These are phyloP conservation scores for Flammula alnicola DNA, from an alignment of 1,284 basidiomycete species.

Conservation along the genomic window DNA sequence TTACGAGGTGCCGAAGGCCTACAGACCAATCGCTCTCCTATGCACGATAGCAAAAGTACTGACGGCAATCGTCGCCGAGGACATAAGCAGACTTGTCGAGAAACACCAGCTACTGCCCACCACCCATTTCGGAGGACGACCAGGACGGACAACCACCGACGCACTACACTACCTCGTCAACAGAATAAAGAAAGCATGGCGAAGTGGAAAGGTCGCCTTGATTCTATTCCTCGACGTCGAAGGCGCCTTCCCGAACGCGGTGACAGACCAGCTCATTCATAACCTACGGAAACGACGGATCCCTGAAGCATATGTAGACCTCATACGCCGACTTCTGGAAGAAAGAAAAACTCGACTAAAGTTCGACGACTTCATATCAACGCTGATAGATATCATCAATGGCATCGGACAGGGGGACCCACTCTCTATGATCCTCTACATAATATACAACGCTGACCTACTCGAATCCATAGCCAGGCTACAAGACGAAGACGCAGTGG, in stretches of 20 bases:
- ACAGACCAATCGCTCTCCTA: too few relatives aligned
- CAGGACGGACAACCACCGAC: slow-evolving; percentile 39
- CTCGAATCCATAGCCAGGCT: slow-evolving; percentile 1
- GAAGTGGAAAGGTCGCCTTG: slow-evolving; percentile 31
- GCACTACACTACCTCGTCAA: slow-evolving; percentile 34
- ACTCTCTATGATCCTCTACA: slow-evolving; percentile 30
- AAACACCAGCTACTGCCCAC: slow-evolving; percentile 24
- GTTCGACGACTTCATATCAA: slow-evolving; percentile 36
- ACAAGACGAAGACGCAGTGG: slow-evolving; percentile 15
- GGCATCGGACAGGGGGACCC: slow-evolving; percentile 37
- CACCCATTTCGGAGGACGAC: slow-evolving; percentile 41
- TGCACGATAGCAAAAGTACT: too few relatives aligned
- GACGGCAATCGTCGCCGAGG: too few relatives aligned
- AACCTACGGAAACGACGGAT: slow-evolving; percentile 34
- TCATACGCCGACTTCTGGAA: slow-evolving; percentile 23
- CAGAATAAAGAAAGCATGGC: slow-evolving; percentile 34
- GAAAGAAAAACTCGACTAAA: too few relatives aligned
- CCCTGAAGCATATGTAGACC: slow-evolving; percentile 27
- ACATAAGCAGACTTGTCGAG: too few relatives aligned
- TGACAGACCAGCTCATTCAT: slow-evolving; percentile 31
- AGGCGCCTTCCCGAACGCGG: slow-evolving; percentile 30
- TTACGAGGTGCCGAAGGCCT: too few relatives aligned
- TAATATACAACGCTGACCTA: slow-evolving; percentile 30
- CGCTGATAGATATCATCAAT: slow-evolving; percentile 26
- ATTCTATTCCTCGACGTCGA: slow-evolving; percentile 38